These are phyloP conservation scores for Aspergillus nidulans DNA, from an alignment of 495 filamentous ascomycete genomes.

Conservation along the genomic window DNA sequence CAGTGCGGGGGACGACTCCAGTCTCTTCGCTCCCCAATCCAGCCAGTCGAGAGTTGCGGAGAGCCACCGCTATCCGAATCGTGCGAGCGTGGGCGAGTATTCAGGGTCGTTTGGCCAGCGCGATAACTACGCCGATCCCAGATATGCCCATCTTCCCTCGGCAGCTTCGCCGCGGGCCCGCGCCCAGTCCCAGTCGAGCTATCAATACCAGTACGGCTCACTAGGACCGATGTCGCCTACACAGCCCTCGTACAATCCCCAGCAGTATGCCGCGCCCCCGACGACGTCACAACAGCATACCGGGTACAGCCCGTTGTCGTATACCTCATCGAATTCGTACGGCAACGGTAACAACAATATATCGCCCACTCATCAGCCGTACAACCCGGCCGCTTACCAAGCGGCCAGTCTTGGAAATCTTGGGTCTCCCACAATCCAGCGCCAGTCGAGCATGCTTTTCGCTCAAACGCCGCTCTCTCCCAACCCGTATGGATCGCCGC, in stretches of 20 bases:
- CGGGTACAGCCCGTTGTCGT: conserved; percentile 37
- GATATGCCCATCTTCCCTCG: conserved; percentile 29
- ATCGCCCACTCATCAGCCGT: conserved; percentile 51
- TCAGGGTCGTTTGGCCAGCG: conserved; percentile 24
- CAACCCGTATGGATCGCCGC: conserved; percentile 30
- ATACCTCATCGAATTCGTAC: conserved; percentile 37
- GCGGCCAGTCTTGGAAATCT: conserved; percentile 24
- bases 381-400: conserved; percentile 69
- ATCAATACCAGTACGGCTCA: conserved; percentile 57
- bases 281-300: conserved; percentile 46
- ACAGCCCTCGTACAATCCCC: conserved; percentile 73
- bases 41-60: conserved; percentile 28
- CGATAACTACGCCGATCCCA: conserved; percentile 37
- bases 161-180: conserved; percentile 35
- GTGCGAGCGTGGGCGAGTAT: conserved; percentile 11
- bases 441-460: conserved; percentile 31
- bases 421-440: conserved; percentile 25
- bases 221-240: conserved; percentile 46
- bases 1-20: conserved; percentile 72
- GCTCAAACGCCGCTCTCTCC: conserved; percentile 32
- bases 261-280: conserved; percentile 66
- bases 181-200: conserved; percentile 47
- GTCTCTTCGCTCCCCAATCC: conserved; percentile 39
- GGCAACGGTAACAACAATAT: conserved; percentile 20
- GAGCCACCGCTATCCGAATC: conserved; percentile 24